Evolutionary conservation across 169 alveolate genomes (phyloP).

Genomic region (Perkinsus chesapeaki): DNA sequence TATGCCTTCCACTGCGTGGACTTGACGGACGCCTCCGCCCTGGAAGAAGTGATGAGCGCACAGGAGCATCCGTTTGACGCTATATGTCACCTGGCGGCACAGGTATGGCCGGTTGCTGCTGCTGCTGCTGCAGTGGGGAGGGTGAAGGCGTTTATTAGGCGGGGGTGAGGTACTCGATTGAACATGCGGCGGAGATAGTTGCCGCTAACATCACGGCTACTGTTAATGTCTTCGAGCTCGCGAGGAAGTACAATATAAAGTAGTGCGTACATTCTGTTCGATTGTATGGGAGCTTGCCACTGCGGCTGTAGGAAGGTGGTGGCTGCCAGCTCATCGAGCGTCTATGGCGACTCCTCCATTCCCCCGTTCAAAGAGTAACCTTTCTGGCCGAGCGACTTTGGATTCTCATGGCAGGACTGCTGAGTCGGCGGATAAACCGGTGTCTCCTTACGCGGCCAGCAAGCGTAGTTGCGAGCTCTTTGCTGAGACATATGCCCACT

Average conservation of each 20-base stretch:
- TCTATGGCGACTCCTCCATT: conserved; percentile 22
- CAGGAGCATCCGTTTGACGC: background rate
- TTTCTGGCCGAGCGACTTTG: background rate
- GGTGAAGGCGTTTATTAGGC: conserved; percentile 5
- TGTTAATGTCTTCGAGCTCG: conserved; percentile 5
- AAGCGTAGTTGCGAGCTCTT: conserved; percentile 28
- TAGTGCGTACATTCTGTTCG: too few relatives aligned
- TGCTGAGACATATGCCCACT: conserved; percentile 27
- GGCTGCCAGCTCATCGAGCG: conserved; percentile 32
- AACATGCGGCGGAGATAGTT: conserved; percentile 11
- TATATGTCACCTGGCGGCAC: conserved; percentile 34
- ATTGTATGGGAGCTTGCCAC: background rate
- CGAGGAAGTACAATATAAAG: background rate
- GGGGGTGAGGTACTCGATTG: conserved; percentile 36
- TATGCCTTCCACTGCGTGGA: background rate
- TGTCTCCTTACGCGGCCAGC: conserved; percentile 34
- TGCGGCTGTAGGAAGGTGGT: background rate
- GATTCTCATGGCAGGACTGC: background rate
- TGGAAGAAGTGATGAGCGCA: background rate
- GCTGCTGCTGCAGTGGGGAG: background rate
- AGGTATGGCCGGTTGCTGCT: background rate
- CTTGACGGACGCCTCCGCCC: background rate
- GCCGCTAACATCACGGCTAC: conserved; percentile 13
- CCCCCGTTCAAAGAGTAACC: conserved; percentile 10
- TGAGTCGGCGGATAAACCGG: background rate